Percentiles rank a stretch among this genome's conserved stretches.
These are phyloP conservation scores for Biscutella laevigata DNA, from an alignment of 441 rosid species.

Conservation along the genomic window DNA sequence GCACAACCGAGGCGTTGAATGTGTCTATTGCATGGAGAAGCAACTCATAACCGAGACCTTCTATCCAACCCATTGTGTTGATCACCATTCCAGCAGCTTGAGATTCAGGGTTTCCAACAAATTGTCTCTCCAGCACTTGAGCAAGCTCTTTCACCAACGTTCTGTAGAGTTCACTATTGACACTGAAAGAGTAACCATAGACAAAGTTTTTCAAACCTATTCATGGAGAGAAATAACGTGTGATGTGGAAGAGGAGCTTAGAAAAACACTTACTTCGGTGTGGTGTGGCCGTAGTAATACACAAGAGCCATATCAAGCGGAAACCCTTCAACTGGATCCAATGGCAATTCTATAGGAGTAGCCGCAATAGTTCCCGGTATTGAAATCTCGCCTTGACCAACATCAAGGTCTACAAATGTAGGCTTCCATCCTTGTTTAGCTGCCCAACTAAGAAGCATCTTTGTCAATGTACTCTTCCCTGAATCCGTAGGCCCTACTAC, in stretches of 20 bases:
- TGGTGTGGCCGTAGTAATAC: slow-evolving; percentile 71
- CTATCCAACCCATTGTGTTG: slow-evolving; percentile 97
- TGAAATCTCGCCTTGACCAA: slow-evolving; percentile 87
- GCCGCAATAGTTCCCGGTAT: slow-evolving; percentile 82
- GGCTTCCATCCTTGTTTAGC: slow-evolving; percentile 89
- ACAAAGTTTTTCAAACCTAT: neutral
- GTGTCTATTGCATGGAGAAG: slow-evolving; percentile 69
- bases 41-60: slow-evolving; percentile 79
- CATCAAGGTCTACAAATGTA: slow-evolving; percentile 78
- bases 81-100: slow-evolving; percentile 86
- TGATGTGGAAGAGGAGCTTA: neutral
- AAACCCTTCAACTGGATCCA: slow-evolving; percentile 89
- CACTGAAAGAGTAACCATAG: slow-evolving; percentile 34
- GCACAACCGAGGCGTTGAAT: slow-evolving; percentile 70
- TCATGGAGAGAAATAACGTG: neutral
- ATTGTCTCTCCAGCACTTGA: slow-evolving; percentile 67
- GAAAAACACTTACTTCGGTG: slow-evolving; percentile 46
- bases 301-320: slow-evolving; percentile 80
- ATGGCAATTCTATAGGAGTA: slow-evolving; percentile 82
- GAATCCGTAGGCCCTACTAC: slow-evolving; percentile 82
- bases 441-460: slow-evolving; percentile 95
- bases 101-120: slow-evolving; percentile 60
- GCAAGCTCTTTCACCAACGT: slow-evolving; percentile 75
- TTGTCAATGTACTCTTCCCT: slow-evolving; percentile 76
- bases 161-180: slow-evolving; percentile 63